Evolutionary conservation across 1,284 basidiomycete species (phyloP).

Genomic region (Cerioporus squamosus): DNA sequence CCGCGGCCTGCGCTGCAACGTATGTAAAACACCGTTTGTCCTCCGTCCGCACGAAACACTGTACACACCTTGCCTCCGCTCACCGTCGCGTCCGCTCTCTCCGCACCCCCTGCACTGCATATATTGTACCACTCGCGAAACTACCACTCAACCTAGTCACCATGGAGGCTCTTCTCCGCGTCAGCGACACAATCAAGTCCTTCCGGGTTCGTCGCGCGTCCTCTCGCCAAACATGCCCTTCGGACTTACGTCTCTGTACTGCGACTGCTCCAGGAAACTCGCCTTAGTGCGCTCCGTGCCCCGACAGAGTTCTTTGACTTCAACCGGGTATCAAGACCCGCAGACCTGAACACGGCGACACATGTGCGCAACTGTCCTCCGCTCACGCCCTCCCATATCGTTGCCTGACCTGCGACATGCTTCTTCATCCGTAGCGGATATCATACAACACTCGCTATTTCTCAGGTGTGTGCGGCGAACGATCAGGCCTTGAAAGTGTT

Average conservation of each 20-base stretch:
- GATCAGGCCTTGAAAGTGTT: too few species aligned
- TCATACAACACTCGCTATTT: slow-evolving; percentile 96
- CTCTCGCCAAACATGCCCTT: background rate
- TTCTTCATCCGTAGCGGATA: slow-evolving; percentile 63
- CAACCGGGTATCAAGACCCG: slow-evolving; percentile 84
- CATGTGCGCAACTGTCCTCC: slow-evolving; percentile 49
- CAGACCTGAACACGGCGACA: slow-evolving; percentile 71
- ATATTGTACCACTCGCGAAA: slow-evolving; percentile 5
- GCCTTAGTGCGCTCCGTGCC: slow-evolving; percentile 81
- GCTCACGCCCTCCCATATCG: background rate
- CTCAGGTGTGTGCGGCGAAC: slow-evolving; percentile 54
- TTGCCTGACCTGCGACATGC: slow-evolving; percentile 5
- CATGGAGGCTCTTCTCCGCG: slow-evolving; percentile 68
- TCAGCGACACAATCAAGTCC: slow-evolving; percentile 72
- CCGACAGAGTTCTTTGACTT: slow-evolving; percentile 89
- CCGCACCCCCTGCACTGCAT: too few species aligned
- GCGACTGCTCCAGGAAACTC: slow-evolving; percentile 67
- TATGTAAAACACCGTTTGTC: slow-evolving; percentile 13
- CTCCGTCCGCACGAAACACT: too few species aligned
- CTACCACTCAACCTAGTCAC: too few species aligned
- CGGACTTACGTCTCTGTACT: slow-evolving; percentile 10
- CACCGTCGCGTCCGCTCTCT: too few species aligned
- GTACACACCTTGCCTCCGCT: slow-evolving; percentile 17
- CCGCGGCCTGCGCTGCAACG: slow-evolving; percentile 14
- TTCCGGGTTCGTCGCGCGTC: slow-evolving; percentile 58